These are phyloP conservation scores for Chlamydomonas sp. DNA, from an alignment of 139 green algal genomes.

Conservation along the genomic window DNA sequence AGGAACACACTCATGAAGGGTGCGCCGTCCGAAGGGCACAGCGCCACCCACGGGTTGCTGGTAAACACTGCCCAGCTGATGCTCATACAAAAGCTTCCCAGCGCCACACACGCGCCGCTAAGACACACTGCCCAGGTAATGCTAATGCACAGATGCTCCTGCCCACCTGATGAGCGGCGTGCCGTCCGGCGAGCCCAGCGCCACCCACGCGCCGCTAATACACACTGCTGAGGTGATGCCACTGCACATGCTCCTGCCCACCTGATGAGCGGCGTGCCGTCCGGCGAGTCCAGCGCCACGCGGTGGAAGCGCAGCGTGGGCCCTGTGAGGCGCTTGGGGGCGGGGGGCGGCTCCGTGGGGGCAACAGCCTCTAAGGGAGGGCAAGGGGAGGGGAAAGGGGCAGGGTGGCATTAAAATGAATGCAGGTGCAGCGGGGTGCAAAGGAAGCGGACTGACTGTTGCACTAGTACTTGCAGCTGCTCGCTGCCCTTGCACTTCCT, in stretches of 20 bases:
- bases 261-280: conserved; percentile 80
- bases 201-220: conserved; percentile 53
- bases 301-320: conserved; percentile 68
- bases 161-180: conserved; percentile 79
- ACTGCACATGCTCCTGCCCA: no score
- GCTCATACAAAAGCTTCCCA: conserved; percentile 57
- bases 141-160: conserved; percentile 15
- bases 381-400: not conserved
- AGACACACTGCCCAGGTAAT: no score
- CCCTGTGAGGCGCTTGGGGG: conserved; percentile 46
- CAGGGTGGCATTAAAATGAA: not conserved
- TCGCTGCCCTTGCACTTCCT: no score
- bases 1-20: conserved; percentile 66
- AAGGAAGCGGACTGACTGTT: no score
- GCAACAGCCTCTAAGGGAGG: conserved; percentile 4
- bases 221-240: no score
- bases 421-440: not conserved
- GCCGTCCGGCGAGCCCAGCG: conserved; percentile 84
- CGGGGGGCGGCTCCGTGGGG: conserved; percentile 6
- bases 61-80: no score
- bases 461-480: no score
- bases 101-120: conserved; percentile 59
- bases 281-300: conserved; percentile 88
- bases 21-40: conserved; percentile 80
- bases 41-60: conserved; percentile 59